Evolutionary conservation across 2,329 filamentous ascomycete genomes (phyloP), one percentile per base, ranked within the genome.

Genomic region (Stylonectria norvegica): DNA sequence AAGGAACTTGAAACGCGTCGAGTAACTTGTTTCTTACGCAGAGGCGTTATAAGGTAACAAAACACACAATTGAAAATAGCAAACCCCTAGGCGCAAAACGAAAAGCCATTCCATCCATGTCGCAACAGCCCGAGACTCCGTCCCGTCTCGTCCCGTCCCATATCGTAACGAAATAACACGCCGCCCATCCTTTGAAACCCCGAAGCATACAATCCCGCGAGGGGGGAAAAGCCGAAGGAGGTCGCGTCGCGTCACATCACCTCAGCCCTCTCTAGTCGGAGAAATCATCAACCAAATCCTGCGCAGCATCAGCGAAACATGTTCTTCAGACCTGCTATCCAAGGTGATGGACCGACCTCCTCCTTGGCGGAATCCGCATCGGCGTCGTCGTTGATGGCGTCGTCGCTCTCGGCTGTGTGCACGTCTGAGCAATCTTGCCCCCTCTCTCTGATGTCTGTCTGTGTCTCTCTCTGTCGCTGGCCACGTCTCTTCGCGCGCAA

Each of bases 271-370:
- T 22, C 38, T 47, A 52, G 5, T 46, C 38, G n/a, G 42, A 55
- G 25, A 32, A 31, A 17, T 56, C 46, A 16, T 51, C 42, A 28
- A 50, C 56, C 22, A 49, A 45, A 42, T 47, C 48, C 52, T 56
- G 29, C 23, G 28, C 29, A 12, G 28, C 11, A 57, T 62, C 47
- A 62, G 59, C 48, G 23, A 60, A 59, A 56, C 27, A 52, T 48
- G 30, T 40, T 52, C 45, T 47, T 49, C 25, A 49, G 31, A 36
- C 42, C 48, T 9, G 51, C 45, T 39, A 51, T 36, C 49, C 45
- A 58, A 9, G 47, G 40, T 40, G 45, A 36, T 39, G 40, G 43
- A 57, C 52, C 46, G 43, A 62, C 60, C 59, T 61, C 56, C 32
- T 54, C 53, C 22, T 32, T 39, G 18, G 42, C 40, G 14, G 38